Percentiles rank a stretch among this genome's conserved stretches.
phyloP scores from a whole-genome alignment of 257 asterid species.

The Solanum peruvianum region DNA sequence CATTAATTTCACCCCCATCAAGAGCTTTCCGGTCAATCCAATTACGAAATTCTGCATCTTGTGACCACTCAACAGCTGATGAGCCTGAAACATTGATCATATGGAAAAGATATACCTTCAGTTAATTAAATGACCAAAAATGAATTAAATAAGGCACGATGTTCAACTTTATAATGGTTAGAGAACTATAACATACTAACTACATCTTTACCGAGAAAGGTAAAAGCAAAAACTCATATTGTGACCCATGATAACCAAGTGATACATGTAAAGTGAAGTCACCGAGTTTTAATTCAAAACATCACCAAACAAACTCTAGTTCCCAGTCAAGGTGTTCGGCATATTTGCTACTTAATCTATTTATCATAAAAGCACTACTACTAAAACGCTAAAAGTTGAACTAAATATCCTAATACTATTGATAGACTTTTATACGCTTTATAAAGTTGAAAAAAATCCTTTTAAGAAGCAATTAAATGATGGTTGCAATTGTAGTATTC shows the following conservation, averaged over 20 bases:
- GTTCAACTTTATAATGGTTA: neutral
- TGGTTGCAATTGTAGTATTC: neutral
- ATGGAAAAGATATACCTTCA: neutral
- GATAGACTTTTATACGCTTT: neutral
- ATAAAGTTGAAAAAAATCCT: neutral
- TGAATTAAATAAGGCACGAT: neutral
- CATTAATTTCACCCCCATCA: conserved; percentile 27
- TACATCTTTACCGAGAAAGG: neutral
- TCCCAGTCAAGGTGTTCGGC: neutral
- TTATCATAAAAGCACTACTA: neutral
- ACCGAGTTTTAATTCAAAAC: neutral
- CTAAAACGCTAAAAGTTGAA: neutral
- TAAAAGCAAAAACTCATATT: neutral
- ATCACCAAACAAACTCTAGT: neutral
- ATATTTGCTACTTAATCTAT: neutral
- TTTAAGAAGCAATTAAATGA: neutral
- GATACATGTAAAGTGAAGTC: neutral
- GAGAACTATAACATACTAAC: neutral
- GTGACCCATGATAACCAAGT: neutral
- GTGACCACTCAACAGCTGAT: conserved; percentile 68
- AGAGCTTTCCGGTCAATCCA: conserved; percentile 51
- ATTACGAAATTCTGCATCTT: conserved; percentile 40
- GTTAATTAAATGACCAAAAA: neutral
- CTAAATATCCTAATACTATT: neutral
- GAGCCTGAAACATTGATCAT: conserved; percentile 40